phyloP scores from a whole-genome alignment of 192 early-diverging fungal species.

The Backusella mclennaniae region DNA sequence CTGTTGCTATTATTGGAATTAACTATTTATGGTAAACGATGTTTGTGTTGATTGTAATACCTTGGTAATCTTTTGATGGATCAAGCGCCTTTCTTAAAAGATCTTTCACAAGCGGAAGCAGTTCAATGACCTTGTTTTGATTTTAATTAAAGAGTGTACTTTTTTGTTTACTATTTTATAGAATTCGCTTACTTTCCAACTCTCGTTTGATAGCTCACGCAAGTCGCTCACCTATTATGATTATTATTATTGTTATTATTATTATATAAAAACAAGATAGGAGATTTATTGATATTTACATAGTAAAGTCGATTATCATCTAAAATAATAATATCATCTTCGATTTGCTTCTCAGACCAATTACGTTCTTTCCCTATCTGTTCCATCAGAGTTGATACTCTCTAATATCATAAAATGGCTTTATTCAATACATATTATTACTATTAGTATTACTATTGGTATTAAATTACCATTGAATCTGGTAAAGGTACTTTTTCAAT shows the following conservation, averaged over 20 bases:
- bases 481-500: slow-evolving; percentile 21
- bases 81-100: slow-evolving; percentile 43
- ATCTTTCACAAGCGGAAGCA: slow-evolving; percentile 51
- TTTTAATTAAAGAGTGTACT: not conserved
- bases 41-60: not conserved
- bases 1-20: not conserved
- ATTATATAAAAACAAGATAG: not conserved
- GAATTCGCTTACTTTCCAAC: slow-evolving; percentile 46
- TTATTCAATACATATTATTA: no score
- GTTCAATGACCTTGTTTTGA: slow-evolving; percentile 35
- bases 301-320: slow-evolving; percentile 44
- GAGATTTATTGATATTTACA: slow-evolving; percentile 11
- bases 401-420: slow-evolving; percentile 20
- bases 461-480: slow-evolving; percentile 21
- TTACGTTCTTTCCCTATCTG: slow-evolving; percentile 48
- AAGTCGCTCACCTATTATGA: slow-evolving; percentile 39
- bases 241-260: not conserved
- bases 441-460: no score
- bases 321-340: slow-evolving; percentile 43
- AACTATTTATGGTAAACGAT: slow-evolving; percentile 7
- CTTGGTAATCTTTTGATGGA: slow-evolving; percentile 22
- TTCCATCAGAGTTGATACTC: slow-evolving; percentile 46
- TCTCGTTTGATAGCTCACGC: slow-evolving; percentile 45
- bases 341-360: slow-evolving; percentile 47
- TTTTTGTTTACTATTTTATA: not conserved